A percentile compares a stretch with the other conserved stretches of the same genome.
Conservation (phyloP, 2,329 filamentous ascomycete genomes). For the Colletotrichum tofieldiae region DNA sequence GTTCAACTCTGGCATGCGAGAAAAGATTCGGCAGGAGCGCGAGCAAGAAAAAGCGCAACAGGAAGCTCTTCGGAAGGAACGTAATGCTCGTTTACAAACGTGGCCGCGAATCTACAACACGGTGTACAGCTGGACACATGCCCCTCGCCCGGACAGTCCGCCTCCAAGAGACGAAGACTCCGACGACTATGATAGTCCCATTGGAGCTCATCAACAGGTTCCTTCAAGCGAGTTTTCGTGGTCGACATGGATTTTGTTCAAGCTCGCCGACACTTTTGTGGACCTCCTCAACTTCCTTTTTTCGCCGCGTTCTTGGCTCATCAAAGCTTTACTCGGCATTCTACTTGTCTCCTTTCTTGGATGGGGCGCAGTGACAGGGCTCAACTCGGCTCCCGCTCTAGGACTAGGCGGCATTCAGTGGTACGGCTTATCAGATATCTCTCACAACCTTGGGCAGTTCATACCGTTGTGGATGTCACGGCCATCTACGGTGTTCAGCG, state of each 20-base stretch:
- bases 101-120: conserved; percentile 29
- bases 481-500: conserved; percentile 33
- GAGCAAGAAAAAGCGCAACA: conserved; percentile 23
- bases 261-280: conserved; percentile 24
- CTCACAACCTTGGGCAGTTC: conserved; percentile 49
- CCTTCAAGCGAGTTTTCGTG: conserved; percentile 18
- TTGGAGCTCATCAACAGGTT: background rate
- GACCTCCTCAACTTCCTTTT: conserved; percentile 24
- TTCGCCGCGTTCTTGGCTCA: conserved; percentile 24
- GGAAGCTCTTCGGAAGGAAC: conserved; percentile 25
- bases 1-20: conserved; percentile 17
- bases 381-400: conserved; percentile 19
- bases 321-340: conserved; percentile 18
- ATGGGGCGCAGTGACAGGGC: conserved; percentile 22
- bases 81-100: conserved; percentile 22
- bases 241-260: conserved; percentile 26
- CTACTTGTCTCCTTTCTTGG: conserved; percentile 1
- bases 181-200: background rate
- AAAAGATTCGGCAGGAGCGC: conserved; percentile 11
- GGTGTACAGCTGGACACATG: conserved; percentile 35
- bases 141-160: conserved; percentile 23
- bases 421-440: conserved; percentile 47
- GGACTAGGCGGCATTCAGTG: conserved; percentile 42
- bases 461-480: conserved; percentile 45
- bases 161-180: background rate